Base-by-base conservation (phyloP, 1,139 yeast species). In the Candida pseudoviswanathii region DNA sequence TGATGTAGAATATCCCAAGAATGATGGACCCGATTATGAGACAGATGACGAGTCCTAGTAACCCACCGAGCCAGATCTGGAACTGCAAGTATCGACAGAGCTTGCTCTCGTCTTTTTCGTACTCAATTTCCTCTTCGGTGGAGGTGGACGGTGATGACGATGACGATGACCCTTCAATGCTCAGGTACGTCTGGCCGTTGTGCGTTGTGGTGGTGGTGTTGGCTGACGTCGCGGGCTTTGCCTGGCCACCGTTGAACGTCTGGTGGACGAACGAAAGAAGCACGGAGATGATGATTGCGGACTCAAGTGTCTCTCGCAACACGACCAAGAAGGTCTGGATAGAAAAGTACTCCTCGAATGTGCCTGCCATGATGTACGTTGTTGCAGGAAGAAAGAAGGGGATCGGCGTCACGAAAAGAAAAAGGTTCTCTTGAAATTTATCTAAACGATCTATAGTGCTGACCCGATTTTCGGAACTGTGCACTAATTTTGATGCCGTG, bases 61-160 rank as follows among this genome's bases (percentile, higher is more conserved):
- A 63, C 1, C 95, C 94, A 11, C 97, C 97, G 1, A 81, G 62
- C 96, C 97, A 91, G 4, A 91, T 91, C 66, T 91, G 97, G 36
- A 76, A 16, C 16, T 16, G 16, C 16, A 16, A 16, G 16, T 16
- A 16, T 16, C 16, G 16, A 16, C 16, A 16, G 16, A 16, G 16
- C 16, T 16, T 16, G 16, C 16, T 16, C 16, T 16, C 16, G 16
- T 16, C 16, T 16, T 16, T 16, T 16, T 16, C 16, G 16, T 16
- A 16, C 16, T 16, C 16, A 16, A 16, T 16, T 16, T 16, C 16
- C 16, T 16, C 16, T 16, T 16, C 16, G 16, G 16, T 16, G 16
- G 16, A 16, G 16, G 16, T 16, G 16, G 16, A 16, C 16, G 16
- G 16, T 16, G 62, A 46, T 78, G 76, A 48, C 89, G 70, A 40